A percentile compares a stretch with the other conserved stretches of the same genome.
Evolutionary conservation across 179 eudicot species (phyloP).

Genomic region (Actinidia chinensis): DNA sequence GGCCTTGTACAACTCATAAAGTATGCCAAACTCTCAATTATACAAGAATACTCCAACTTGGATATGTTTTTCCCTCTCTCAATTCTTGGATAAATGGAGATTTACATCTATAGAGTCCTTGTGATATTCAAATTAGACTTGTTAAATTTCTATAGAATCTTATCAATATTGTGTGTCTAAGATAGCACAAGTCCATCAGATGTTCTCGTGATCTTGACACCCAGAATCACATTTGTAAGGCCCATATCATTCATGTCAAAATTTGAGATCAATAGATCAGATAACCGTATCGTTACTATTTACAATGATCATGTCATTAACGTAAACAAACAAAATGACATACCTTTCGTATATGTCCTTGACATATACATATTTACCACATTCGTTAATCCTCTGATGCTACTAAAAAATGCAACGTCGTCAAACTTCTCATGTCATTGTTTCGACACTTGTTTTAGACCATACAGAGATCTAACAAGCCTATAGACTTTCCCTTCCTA

Average conservation of each 20-base stretch:
- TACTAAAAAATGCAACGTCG: no score
- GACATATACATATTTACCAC: no score
- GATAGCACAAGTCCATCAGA: background rate
- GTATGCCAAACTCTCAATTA: background rate
- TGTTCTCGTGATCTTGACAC: background rate
- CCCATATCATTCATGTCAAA: background rate
- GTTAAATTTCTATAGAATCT: background rate
- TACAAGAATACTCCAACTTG: background rate
- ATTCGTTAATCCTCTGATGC: no score
- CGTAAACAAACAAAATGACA: no score
- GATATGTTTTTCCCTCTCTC: background rate
- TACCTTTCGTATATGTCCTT: no score
- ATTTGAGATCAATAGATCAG: background rate
- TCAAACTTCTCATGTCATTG: no score
- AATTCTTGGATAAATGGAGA: background rate
- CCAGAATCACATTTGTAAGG: background rate
- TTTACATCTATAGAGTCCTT: background rate
- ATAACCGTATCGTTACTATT: background rate
- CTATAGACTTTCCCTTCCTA: no score
- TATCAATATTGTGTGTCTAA: background rate
- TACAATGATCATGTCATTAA: background rate
- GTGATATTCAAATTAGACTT: background rate
- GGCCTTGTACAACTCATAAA: background rate
- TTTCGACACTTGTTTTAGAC: no score
- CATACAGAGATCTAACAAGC: no score